Evolutionary conservation across 2,329 filamentous ascomycete species (phyloP).

Genomic region (Chaetomium sp.): DNA sequence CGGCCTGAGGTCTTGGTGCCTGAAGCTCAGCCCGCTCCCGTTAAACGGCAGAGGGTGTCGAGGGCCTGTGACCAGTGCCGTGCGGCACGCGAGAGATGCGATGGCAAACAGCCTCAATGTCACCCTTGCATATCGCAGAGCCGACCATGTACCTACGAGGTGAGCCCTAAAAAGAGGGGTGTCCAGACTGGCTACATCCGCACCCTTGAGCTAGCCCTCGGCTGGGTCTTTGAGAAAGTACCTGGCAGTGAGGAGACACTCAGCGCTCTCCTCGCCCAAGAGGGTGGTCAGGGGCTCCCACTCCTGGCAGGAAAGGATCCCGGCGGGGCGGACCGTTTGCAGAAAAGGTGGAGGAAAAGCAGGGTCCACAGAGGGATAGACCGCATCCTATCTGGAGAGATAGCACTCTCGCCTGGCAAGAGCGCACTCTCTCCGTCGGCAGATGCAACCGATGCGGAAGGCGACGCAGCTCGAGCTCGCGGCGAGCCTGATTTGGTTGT

Average conservation of each 20-base stretch:
- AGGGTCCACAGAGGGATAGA: constrained; percentile 65
- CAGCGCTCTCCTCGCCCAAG: constrained; percentile 54
- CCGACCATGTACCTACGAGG: constrained; percentile 69
- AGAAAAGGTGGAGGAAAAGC: constrained; percentile 65
- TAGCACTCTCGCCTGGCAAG: constrained; percentile 39
- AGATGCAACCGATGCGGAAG: constrained; percentile 40
- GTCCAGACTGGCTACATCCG: constrained; percentile 80
- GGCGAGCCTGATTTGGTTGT: background rate
- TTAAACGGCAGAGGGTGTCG: constrained; percentile 66
- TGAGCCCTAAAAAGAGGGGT: constrained; percentile 73
- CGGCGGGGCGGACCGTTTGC: constrained; percentile 56
- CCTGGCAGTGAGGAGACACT: constrained; percentile 62
- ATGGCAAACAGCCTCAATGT: constrained; percentile 67
- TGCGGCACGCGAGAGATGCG: constrained; percentile 70
- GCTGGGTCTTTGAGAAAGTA: constrained; percentile 65
- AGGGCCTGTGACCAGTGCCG: constrained; percentile 71
- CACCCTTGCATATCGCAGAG: constrained; percentile 66
- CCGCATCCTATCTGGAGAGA: constrained; percentile 56
- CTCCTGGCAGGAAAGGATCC: constrained; percentile 56
- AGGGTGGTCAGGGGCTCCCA: constrained; percentile 46
- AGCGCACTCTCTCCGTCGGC: constrained; percentile 40
- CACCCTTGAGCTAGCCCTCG: constrained; percentile 69
- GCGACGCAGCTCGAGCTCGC: constrained; percentile 34
- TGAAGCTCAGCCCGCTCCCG: constrained; percentile 36
- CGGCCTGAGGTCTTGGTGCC: constrained; percentile 20